Conservation (phyloP, 305 asterid species). For the Fraxinus baroniana region DNA sequence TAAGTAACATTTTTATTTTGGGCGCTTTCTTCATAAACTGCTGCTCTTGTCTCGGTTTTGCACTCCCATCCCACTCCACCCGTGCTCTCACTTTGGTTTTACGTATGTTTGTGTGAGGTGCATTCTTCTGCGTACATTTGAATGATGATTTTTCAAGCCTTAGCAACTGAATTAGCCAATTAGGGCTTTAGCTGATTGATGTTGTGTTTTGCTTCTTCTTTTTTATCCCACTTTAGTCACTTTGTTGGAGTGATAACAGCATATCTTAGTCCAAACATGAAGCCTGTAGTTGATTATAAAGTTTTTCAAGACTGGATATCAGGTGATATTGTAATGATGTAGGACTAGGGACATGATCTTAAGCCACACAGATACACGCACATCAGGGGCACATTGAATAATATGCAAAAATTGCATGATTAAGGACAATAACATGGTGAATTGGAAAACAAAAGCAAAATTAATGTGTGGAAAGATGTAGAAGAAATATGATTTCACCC, state of each 20-base stretch:
- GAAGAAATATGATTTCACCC: not conserved
- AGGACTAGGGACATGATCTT: not conserved
- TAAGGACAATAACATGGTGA: not conserved
- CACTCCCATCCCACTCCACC: not conserved
- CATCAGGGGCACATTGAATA: not conserved
- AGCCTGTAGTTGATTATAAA: not conserved
- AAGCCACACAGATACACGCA: not conserved
- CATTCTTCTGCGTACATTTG: not conserved
- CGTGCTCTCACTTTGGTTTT: not conserved
- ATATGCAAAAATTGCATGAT: not conserved
- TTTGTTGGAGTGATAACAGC: not conserved
- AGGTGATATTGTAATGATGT: not conserved
- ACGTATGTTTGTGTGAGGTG: not conserved
- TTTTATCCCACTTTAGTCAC: not conserved
- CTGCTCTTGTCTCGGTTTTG: not conserved
- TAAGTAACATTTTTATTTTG: not conserved
- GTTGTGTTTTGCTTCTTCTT: not conserved
- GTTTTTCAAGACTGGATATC: not conserved
- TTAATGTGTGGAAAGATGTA: not conserved
- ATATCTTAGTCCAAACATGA: not conserved
- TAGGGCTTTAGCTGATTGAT: not conserved
- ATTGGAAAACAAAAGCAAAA: not conserved
- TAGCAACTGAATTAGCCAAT: not conserved
- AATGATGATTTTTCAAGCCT: not conserved
- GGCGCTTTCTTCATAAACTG: not conserved